Percentiles rank a stretch among this genome's conserved stretches.
These are phyloP conservation scores for Nidularia sp. DNA, from an alignment of 768 basidiomycete species.

Conservation along the genomic window DNA sequence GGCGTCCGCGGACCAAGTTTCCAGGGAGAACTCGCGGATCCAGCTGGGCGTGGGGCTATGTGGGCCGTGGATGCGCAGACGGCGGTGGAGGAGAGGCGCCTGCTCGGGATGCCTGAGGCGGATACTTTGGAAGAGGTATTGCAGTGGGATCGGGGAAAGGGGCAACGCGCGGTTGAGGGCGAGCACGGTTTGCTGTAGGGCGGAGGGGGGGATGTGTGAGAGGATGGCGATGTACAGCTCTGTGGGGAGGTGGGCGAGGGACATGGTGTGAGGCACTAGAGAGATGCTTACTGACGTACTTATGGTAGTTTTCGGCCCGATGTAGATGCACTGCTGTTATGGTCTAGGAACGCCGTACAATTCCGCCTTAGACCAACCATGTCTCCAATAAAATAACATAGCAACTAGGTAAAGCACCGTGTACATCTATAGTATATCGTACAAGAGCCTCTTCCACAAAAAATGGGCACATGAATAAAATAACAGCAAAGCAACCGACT, in stretches of 20 bases:
- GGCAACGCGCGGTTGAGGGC: constrained; percentile 66
- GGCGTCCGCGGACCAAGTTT: constrained; percentile 71
- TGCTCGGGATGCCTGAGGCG: constrained; percentile 46
- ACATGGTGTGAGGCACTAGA: background rate
- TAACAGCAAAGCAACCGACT: background rate
- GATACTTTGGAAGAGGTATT: constrained; percentile 58
- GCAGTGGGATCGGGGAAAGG: constrained; percentile 46
- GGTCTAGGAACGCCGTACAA: too few relatives aligned
- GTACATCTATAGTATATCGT: background rate
- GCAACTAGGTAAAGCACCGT: background rate
- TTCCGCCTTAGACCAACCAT: too few relatives aligned
- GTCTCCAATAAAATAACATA: too few relatives aligned
- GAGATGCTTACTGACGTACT: background rate
- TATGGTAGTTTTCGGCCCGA: too few relatives aligned
- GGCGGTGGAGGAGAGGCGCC: constrained; percentile 50
- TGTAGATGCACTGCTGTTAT: too few relatives aligned
- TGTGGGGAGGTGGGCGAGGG: constrained; percentile 40
- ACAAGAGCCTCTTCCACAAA: background rate
- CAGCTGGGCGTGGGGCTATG: constrained; percentile 17
- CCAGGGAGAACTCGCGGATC: constrained; percentile 47
- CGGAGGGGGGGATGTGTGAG: constrained; percentile 36
- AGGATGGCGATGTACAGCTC: constrained; percentile 68
- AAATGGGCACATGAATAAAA: background rate
- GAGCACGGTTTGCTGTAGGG: constrained; percentile 49
- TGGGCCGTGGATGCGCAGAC: constrained; percentile 31